These are phyloP conservation scores for Rhodotorula sp. DNA, from an alignment of 1,284 basidiomycete genomes.

Conservation along the genomic window DNA sequence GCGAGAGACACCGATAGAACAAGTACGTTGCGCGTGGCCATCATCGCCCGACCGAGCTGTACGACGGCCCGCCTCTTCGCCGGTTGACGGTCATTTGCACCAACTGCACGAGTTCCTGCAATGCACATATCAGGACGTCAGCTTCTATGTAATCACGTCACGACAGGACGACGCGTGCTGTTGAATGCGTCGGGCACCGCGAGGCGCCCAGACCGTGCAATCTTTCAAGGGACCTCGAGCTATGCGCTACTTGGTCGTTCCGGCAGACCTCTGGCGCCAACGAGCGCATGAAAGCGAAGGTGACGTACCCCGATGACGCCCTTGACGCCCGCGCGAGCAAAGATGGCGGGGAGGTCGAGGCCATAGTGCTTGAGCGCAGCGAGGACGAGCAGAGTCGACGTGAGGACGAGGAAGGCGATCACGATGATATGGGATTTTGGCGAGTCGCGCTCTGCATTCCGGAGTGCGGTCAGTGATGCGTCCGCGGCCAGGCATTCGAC, in stretches of 20 bases:
- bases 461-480: background rate
- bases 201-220: no score
- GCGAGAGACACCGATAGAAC: no score
- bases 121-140: background rate
- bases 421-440: slow-evolving; percentile 88
- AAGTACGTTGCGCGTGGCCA: no score
- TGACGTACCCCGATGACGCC: slow-evolving; percentile 11
- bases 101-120: background rate
- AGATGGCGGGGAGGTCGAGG: slow-evolving; percentile 30
- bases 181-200: no score
- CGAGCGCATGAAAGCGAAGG: no score
- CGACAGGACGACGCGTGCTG: no score
- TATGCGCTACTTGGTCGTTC: no score
- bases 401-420: slow-evolving; percentile 79
- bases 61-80: background rate
- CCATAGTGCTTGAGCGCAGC: slow-evolving; percentile 63
- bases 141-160: background rate
- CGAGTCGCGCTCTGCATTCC: slow-evolving; percentile 69
- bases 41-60: background rate
- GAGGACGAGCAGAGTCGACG: slow-evolving; percentile 76
- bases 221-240: no score
- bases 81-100: background rate
- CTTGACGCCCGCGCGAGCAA: slow-evolving; percentile 8
- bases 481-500: no score
- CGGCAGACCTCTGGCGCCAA: background rate